Percentiles rank a stretch among this genome's conserved stretches.
Evolutionary conservation across 208 protist species (phyloP).

Genomic region (Crithidia thermophila): DNA sequence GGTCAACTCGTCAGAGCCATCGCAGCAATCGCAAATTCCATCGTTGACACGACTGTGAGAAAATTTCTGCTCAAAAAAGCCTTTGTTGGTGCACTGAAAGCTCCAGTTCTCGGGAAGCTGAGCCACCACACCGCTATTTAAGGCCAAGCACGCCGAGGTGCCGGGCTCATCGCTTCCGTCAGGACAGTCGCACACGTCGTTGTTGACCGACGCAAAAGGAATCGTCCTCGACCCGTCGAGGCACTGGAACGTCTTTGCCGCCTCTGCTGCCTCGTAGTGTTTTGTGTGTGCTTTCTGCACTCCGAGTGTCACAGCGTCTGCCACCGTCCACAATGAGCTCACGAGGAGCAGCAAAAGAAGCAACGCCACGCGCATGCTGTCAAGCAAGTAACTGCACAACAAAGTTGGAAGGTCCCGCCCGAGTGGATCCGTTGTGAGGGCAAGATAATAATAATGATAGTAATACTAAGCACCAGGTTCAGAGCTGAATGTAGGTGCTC

Average conservation of each 20-base stretch:
- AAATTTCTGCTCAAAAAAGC: conserved; percentile 54
- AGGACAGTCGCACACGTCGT: conserved; percentile 96
- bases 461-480: too few relatives aligned
- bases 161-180: conserved; percentile 96
- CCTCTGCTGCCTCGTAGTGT: conserved; percentile 32
- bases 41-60: conserved; percentile 85
- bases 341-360: background rate
- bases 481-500: too few relatives aligned
- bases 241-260: conserved; percentile 39
- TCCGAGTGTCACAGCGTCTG: conserved; percentile 17
- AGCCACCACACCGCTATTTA: conserved; percentile 10
- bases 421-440: too few relatives aligned
- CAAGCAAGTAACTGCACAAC: background rate
- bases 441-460: background rate
- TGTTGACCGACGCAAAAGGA: conserved; percentile 82
- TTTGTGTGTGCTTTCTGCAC: conserved; percentile 26
- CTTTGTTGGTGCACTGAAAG: conserved; percentile 89
- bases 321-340: background rate
- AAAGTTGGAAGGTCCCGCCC: too few relatives aligned
- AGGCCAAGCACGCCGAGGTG: conserved; percentile 61
- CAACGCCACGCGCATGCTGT: background rate
- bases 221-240: conserved; percentile 53
- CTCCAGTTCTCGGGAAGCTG: conserved; percentile 22
- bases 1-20: conserved; percentile 90
- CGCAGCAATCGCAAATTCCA: conserved; percentile 95